Evolutionary conservation across 2,329 filamentous ascomycete species (phyloP).

Genomic region (Fusarium nanum): DNA sequence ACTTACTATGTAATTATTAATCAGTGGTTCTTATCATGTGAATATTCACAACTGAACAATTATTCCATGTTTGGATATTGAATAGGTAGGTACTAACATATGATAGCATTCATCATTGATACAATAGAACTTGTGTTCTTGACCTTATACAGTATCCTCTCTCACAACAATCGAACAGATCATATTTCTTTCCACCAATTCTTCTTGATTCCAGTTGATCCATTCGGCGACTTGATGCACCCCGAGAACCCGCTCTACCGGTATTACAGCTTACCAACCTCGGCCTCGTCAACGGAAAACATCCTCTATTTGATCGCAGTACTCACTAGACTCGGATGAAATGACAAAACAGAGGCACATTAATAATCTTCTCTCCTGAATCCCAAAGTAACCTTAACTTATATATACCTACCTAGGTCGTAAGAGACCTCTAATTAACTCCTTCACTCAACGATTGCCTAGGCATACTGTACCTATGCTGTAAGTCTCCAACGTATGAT

Average conservation of each 20-base stretch:
- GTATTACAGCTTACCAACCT: slow-evolving; percentile 2
- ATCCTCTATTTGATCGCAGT: background rate
- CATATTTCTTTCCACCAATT: background rate
- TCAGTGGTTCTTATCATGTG: background rate
- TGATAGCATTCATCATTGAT: background rate
- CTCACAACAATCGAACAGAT: background rate
- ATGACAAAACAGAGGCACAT: background rate
- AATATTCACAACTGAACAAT: background rate
- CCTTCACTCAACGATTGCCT: background rate
- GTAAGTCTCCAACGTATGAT: background rate
- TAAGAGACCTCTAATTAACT: background rate
- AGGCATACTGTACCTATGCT: background rate
- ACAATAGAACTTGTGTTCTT: background rate
- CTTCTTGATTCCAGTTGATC: background rate
- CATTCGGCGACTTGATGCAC: background rate
- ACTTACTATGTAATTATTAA: background rate
- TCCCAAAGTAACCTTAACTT: background rate
- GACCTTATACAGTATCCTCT: background rate
- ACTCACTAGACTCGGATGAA: background rate
- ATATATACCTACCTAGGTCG: background rate
- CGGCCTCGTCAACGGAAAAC: background rate
- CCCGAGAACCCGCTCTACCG: slow-evolving; percentile 8
- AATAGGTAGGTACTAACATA: background rate
- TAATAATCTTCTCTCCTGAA: background rate
- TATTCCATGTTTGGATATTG: background rate